Conservation (phyloP, 164 flowering plant genomes). For the Magnolia kwangsiensis region DNA sequence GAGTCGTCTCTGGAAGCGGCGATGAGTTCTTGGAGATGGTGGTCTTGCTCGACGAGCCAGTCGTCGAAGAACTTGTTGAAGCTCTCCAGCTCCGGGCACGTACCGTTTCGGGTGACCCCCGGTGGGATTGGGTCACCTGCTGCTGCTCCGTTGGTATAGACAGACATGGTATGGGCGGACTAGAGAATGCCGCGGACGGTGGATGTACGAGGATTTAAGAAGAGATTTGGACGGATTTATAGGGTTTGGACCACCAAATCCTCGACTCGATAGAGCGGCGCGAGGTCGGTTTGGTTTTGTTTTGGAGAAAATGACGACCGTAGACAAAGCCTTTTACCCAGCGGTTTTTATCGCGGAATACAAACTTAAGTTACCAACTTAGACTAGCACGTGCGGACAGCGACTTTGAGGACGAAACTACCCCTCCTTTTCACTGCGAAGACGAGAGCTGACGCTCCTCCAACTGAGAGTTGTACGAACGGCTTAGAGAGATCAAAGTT, state of each 20-base stretch:
- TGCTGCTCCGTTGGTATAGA: background rate
- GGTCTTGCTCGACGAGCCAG: conserved; percentile 35
- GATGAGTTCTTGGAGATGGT: conserved; percentile 29
- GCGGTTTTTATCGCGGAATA: too few relatives aligned
- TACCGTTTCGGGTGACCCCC: background rate
- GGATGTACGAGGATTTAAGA: background rate
- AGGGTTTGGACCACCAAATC: background rate
- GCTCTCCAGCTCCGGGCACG: background rate
- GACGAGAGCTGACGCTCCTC: too few relatives aligned
- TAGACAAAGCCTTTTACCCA: too few relatives aligned
- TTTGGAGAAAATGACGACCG: too few relatives aligned
- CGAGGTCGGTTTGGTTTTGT: background rate
- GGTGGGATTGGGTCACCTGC: background rate
- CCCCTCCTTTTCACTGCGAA: too few relatives aligned
- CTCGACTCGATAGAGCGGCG: background rate
- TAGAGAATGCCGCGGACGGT: background rate
- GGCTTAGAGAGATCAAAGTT: too few relatives aligned
- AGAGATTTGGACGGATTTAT: background rate
- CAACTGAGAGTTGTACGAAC: too few relatives aligned
- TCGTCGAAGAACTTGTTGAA: conserved; percentile 25
- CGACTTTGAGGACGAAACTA: too few relatives aligned
- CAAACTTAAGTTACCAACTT: too few relatives aligned
- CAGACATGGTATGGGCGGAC: background rate
- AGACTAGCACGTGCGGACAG: too few relatives aligned
- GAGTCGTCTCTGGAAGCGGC: conserved; percentile 11